A percentile compares a stretch with the other conserved stretches of the same genome.
These are phyloP conservation scores for Erysimum pusillum DNA, from an alignment of 441 rosid genomes.

Conservation along the genomic window DNA sequence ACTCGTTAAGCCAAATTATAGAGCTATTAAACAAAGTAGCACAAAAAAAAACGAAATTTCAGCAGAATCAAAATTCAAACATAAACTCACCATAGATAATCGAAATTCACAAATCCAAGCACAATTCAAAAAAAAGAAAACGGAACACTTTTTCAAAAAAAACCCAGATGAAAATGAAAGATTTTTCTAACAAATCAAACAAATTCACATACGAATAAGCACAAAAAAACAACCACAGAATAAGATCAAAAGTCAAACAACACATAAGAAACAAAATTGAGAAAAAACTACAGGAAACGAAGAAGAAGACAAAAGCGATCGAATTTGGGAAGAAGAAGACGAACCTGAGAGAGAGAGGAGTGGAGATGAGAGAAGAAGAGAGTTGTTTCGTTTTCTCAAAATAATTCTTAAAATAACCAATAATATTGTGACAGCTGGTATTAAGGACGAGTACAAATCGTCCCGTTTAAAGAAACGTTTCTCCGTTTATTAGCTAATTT, in stretches of 20 bases:
- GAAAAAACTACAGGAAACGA: not conserved
- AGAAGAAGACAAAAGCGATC: conserved; percentile 39
- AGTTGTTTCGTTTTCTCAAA: not conserved
- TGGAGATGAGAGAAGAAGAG: not conserved
- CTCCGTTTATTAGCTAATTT: no score
- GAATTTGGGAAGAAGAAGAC: conserved; percentile 25
- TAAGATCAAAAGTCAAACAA: conserved; percentile 36
- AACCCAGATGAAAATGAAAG: conserved; percentile 1
- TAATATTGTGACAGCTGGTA: no score
- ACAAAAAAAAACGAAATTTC: not conserved
- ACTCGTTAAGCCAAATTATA: conserved; percentile 32
- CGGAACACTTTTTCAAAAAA: not conserved
- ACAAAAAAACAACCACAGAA: not conserved
- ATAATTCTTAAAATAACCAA: no score
- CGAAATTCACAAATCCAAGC: conserved; percentile 17
- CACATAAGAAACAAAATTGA: not conserved
- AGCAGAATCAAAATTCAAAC: conserved; percentile 19
- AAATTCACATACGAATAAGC: not conserved
- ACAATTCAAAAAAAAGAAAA: not conserved
- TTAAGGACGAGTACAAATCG: no score
- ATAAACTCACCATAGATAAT: conserved; percentile 1
- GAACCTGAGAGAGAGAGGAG: conserved; percentile 41
- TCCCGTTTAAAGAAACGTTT: no score
- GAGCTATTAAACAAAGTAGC: not conserved
- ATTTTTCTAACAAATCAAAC: conserved; percentile 8